These are phyloP conservation scores for Leishmania tarentolae DNA, from an alignment of 208 protist genomes.

Conservation along the genomic window DNA sequence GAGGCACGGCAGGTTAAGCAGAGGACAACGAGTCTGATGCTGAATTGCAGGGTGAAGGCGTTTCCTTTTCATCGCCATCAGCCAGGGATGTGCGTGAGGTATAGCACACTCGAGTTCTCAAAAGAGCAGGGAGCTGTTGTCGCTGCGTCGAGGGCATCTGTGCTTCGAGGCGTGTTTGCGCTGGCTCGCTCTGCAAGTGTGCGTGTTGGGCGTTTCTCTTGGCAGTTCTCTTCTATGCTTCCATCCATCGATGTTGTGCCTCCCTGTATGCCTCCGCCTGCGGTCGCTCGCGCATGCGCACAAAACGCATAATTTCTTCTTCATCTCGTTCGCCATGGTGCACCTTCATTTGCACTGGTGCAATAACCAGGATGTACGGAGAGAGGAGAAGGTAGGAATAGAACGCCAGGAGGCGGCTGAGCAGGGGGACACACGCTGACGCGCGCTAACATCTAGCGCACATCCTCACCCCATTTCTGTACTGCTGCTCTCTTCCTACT, in stretches of 20 bases:
- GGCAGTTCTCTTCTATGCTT: background rate
- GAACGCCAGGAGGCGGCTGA: background rate
- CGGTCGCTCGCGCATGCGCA: background rate
- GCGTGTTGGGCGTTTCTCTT: background rate
- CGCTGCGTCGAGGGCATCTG: background rate
- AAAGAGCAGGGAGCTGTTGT: background rate
- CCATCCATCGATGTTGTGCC: background rate
- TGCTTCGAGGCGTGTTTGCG: background rate
- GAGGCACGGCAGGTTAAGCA: background rate
- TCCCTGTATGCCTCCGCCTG: too few species aligned
- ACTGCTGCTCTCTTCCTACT: background rate
- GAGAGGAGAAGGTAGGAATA: background rate
- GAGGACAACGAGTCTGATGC: background rate
- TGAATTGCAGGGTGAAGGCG: background rate
- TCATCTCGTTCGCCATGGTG: background rate
- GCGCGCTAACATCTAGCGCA: background rate
- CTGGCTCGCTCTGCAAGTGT: background rate
- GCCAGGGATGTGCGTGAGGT: background rate
- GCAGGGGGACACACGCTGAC: background rate
- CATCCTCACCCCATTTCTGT: background rate
- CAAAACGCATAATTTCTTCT: background rate
- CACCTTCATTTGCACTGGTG: background rate
- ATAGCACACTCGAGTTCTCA: background rate
- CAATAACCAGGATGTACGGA: background rate
- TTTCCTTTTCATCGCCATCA: background rate